phyloP scores from a whole-genome alignment of 805 yeast genomes.

The Ascoidea asiatica region DNA sequence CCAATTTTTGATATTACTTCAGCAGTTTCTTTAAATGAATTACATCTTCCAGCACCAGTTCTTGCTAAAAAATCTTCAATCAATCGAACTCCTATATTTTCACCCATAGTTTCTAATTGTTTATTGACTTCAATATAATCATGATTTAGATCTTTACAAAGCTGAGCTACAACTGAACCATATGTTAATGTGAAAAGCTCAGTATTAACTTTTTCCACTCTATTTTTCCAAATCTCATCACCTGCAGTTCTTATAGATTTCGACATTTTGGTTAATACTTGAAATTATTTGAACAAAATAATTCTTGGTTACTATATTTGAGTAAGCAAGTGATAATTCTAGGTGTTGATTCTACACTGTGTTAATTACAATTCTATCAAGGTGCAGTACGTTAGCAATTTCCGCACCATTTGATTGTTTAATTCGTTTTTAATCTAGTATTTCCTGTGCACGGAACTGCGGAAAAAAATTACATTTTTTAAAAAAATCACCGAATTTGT shows the following conservation, averaged over 20 bases:
- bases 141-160: constrained; percentile 69
- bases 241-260: constrained; percentile 40
- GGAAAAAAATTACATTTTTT: too few relatives aligned
- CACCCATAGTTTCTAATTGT: constrained; percentile 88
- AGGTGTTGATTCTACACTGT: too few relatives aligned
- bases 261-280: constrained; percentile 22
- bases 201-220: constrained; percentile 79
- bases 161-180: constrained; percentile 85
- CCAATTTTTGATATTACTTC: constrained; percentile 80
- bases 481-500: too few relatives aligned
- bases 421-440: too few relatives aligned
- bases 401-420: too few relatives aligned
- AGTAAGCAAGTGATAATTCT: too few relatives aligned
- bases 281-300: too few relatives aligned
- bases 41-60: constrained; percentile 76
- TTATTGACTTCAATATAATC: constrained; percentile 70
- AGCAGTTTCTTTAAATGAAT: constrained; percentile 69
- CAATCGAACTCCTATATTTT: constrained; percentile 80
- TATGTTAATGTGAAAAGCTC: constrained; percentile 91
- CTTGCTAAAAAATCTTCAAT: constrained; percentile 89
- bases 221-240: constrained; percentile 86
- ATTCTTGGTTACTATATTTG: too few relatives aligned
- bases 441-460: too few relatives aligned
- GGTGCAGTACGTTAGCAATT: too few relatives aligned
- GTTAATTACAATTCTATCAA: too few relatives aligned